These are phyloP conservation scores for Starmera quercuum DNA, from an alignment of 805 yeast genomes.

Conservation along the genomic window DNA sequence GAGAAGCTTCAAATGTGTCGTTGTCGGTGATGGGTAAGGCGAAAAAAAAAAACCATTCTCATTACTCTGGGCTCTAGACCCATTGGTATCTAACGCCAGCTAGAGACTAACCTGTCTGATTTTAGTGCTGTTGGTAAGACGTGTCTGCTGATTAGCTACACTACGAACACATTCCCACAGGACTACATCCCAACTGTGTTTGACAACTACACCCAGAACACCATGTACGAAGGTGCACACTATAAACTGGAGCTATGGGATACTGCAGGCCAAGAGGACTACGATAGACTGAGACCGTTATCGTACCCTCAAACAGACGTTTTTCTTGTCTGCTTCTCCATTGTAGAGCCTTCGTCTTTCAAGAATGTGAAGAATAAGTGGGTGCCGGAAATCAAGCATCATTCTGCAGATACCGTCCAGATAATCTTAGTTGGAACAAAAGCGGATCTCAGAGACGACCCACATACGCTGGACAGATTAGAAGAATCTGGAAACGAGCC, in stretches of 20 bases:
- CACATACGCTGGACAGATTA: constrained; percentile 58
- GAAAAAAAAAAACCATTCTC: not conserved
- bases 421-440: constrained; percentile 84
- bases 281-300: constrained; percentile 81
- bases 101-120: constrained; percentile 5
- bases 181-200: constrained; percentile 93
- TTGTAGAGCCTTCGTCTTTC: constrained; percentile 73
- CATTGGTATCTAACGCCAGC: not conserved
- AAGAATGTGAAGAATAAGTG: constrained; percentile 75
- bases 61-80: too few species aligned
- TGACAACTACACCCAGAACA: constrained; percentile 84
- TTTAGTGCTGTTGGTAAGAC: constrained; percentile 88
- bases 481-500: constrained; percentile 57
- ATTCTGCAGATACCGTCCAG: constrained; percentile 63
- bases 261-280: constrained; percentile 93
- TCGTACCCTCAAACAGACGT: constrained; percentile 91
- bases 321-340: constrained; percentile 78
- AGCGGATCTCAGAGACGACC: constrained; percentile 76
- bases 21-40: constrained; percentile 79
- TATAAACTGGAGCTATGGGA: constrained; percentile 89
- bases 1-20: constrained; percentile 89
- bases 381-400: constrained; percentile 84
- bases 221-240: constrained; percentile 74
- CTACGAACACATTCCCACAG: constrained; percentile 87
- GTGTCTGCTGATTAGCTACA: constrained; percentile 78